Evolutionary conservation across 2,329 filamentous ascomycete species (phyloP).

Genomic region (Aureobasidium leucospermi): DNA sequence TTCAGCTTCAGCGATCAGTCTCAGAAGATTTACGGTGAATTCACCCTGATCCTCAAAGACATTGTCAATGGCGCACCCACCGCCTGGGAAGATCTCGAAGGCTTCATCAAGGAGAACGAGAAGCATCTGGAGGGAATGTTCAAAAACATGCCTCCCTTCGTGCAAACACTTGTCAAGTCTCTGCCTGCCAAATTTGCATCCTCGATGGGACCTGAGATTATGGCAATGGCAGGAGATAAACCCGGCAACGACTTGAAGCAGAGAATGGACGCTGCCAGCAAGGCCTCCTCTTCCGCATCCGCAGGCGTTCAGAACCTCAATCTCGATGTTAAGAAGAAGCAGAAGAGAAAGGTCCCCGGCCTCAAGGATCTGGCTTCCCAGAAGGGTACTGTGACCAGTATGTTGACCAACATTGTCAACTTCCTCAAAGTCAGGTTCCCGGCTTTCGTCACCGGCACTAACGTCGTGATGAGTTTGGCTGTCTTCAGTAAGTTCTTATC

Average conservation of each 20-base stretch:
- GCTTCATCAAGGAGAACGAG: conserved; percentile 56
- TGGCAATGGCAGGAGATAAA: conserved; percentile 71
- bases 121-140: conserved; percentile 58
- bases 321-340: conserved; percentile 21
- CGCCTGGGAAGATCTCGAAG: conserved; percentile 82
- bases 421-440: conserved; percentile 84
- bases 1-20: conserved; percentile 81
- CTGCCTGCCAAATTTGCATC: conserved; percentile 75
- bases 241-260: conserved; percentile 38
- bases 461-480: conserved; percentile 82
- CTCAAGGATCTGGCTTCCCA: conserved; percentile 76
- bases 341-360: conserved; percentile 61
- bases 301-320: neutral
- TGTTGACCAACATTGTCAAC: conserved; percentile 85
- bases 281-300: conserved; percentile 13
- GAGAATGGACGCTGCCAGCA: conserved; percentile 27
- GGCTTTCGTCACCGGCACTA: conserved; percentile 75
- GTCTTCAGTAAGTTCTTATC: conserved; percentile 48
- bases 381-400: conserved; percentile 74
- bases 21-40: conserved; percentile 70
- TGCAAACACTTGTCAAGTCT: conserved; percentile 80
- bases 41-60: conserved; percentile 87
- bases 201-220: conserved; percentile 69
- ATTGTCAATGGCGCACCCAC: conserved; percentile 88
- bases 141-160: conserved; percentile 61